phyloP scores from a whole-genome alignment of 169 alveolate species.

The Plasmodium chabaudi region DNA sequence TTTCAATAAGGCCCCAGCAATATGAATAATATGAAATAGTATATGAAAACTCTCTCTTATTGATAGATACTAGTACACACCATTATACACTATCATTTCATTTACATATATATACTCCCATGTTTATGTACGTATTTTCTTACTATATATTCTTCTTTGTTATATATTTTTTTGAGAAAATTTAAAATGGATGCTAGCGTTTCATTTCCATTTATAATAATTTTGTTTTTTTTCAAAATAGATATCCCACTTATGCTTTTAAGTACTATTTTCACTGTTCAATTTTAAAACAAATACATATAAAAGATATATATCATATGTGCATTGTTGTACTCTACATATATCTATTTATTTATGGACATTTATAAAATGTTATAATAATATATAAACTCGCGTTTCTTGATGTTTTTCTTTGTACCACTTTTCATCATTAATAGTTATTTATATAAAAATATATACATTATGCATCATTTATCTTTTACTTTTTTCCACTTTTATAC shows the following conservation, averaged over 20 bases:
- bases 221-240: slow-evolving; percentile 54
- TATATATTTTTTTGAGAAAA: slow-evolving; percentile 42
- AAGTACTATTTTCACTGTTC: slow-evolving; percentile 43
- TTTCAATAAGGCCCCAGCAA: neutral
- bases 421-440: neutral
- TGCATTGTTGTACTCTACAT: neutral
- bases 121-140: neutral
- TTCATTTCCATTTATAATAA: slow-evolving; percentile 55
- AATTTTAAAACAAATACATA: neutral
- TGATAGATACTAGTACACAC: too few relatives aligned
- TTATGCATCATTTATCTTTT: neutral
- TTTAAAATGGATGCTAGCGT: slow-evolving; percentile 23
- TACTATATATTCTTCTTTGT: slow-evolving; percentile 54
- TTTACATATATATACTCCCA: too few relatives aligned
- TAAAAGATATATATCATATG: neutral
- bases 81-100: too few relatives aligned
- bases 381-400: too few relatives aligned
- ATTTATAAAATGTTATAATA: neutral
- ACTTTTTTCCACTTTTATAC: slow-evolving; percentile 4
- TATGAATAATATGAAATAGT: neutral
- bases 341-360: neutral
- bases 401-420: neutral
- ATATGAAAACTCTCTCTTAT: too few relatives aligned
- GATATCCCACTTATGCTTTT: slow-evolving; percentile 55
- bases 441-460: too few relatives aligned